Conservation (phyloP, 2,329 filamentous ascomycete genomes). For the Penicillium olsonii region DNA sequence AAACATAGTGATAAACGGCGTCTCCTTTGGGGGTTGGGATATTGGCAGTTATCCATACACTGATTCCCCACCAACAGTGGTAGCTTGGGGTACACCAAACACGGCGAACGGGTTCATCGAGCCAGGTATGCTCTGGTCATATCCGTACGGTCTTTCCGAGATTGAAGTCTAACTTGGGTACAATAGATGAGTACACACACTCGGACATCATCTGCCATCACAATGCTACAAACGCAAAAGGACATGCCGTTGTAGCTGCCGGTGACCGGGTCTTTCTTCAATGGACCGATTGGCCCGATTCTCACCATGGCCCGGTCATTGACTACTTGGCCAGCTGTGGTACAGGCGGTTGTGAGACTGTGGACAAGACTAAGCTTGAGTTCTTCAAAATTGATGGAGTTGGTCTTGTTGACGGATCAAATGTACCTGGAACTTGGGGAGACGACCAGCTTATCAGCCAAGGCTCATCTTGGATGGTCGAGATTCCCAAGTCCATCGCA, state of each 20-base stretch:
- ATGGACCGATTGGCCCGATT: slow-evolving; percentile 67
- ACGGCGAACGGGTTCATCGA: slow-evolving; percentile 57
- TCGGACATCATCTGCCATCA: slow-evolving; percentile 64
- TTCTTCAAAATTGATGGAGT: slow-evolving; percentile 65
- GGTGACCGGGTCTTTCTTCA: slow-evolving; percentile 59
- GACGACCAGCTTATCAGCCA: slow-evolving; percentile 53
- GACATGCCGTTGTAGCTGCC: slow-evolving; percentile 57
- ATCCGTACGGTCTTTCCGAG: not conserved
- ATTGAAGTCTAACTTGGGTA: not conserved
- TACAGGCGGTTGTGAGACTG: slow-evolving; percentile 53
- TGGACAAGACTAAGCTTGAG: slow-evolving; percentile 53
- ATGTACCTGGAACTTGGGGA: slow-evolving; percentile 54
- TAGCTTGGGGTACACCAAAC: slow-evolving; percentile 57
- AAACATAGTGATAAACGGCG: slow-evolving; percentile 39
- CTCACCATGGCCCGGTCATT: slow-evolving; percentile 64
- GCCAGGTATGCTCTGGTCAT: slow-evolving; percentile 25
- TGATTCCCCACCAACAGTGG: slow-evolving; percentile 39
- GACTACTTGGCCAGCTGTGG: slow-evolving; percentile 63
- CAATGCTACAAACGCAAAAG: slow-evolving; percentile 51
- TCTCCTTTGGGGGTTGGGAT: slow-evolving; percentile 44
- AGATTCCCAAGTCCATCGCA: slow-evolving; percentile 47
- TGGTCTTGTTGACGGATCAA: slow-evolving; percentile 51
- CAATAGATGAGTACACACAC: slow-evolving; percentile 42
- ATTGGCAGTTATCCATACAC: slow-evolving; percentile 30
- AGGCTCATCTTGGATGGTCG: slow-evolving; percentile 51